Base-by-base conservation (phyloP, 805 yeast species). In the Candida sphagnicola region DNA sequence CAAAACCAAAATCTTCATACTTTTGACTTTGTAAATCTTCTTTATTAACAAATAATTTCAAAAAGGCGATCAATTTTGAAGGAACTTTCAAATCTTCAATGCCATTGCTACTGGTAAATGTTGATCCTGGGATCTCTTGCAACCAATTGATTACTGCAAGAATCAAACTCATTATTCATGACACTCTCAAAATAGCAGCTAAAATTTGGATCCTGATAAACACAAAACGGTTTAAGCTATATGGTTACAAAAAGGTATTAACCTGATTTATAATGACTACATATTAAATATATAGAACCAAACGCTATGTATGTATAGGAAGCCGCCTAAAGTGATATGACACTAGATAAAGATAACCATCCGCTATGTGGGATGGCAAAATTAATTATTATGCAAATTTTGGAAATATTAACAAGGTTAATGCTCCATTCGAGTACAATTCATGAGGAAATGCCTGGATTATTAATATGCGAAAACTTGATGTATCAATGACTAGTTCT, bases 81-180 rank as follows among this genome's bases (percentile, higher is more conserved):
- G 57, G 55, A 25, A 42, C 36, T 15, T 44, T 38, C 8, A 57
- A 37, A 14, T 48, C 51, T 5, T 35, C 21, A 8, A 44, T 25
- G 3, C 31, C 26, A 2, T 44, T 31, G 12, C 37, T 33, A 10
- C 40, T 29, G 2, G 16, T 12, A 1, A 54, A n/a, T 3, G 54
- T 51, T 18, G 50, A 48, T 5, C 31, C 35, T 5, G 60, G 58
- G 16, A 58, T 46, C 31, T 47, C 49, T 2, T 51, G 43, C 11
- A 58, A 34, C 64, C 64, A 58, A 13, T 43, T 45, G 8, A 57
- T 40, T 1, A 49, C 35, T 1, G 58, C 47, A 11, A 37, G 42
- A 1, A 50, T 42, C 15, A 54, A 45, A 19, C 39, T 40, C 19
- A 39, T 39, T 18, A 12, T 6, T 21, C 6, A 10, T 21, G 24